Evolutionary conservation across 495 filamentous ascomycete species (phyloP), one percentile per base, ranked within the genome.

Genomic region (Aspergillus carlsbadensis): DNA sequence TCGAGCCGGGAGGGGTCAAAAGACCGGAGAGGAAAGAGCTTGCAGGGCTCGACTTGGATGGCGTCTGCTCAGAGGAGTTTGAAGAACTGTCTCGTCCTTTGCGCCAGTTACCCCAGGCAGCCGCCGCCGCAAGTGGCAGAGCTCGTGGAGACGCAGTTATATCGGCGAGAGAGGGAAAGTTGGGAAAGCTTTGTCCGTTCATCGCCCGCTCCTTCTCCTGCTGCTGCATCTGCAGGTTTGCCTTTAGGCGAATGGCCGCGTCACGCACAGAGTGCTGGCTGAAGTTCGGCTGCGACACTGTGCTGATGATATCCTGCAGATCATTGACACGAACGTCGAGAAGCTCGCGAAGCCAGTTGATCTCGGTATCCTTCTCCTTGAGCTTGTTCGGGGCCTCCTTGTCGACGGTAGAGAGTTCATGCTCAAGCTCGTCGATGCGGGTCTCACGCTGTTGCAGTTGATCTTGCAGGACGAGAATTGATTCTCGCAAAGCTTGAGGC

Each of bases 161-260:
- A 50, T 79, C 81, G 10, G 82, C 77, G n/a, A 87, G 71, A 18
- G 76, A 80, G 13, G 81, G 75, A 5, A 88, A 68, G 2, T 75
- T 78, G 20, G 81, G 75, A 48, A 82, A 78, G 14, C 66, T 54
- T 37, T 78, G 74, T 13, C 78, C 77, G 21, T 70, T 65, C 43
- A 76, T 60, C 5, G 87, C 81, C 52, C 88, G 78, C 64, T 98
- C 95, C 17, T 87, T 88, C 68, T 96, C 94, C 65, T 96, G 91
- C 69, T 90, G 89, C 64, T 98, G 92, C 94, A 98, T 98, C 68
- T 98, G 89, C 15, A 98, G 80, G 63, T 94, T 97, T 17, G 95
- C 89, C 65, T 90, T 91, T 54, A 98, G 82, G 7, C 94, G 86
- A 60, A 97, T 96, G 31, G 92, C 91, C 10, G 91, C 90, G 67